Conservation (phyloP, 2,329 filamentous ascomycete species). For the Neonectria hederae region DNA sequence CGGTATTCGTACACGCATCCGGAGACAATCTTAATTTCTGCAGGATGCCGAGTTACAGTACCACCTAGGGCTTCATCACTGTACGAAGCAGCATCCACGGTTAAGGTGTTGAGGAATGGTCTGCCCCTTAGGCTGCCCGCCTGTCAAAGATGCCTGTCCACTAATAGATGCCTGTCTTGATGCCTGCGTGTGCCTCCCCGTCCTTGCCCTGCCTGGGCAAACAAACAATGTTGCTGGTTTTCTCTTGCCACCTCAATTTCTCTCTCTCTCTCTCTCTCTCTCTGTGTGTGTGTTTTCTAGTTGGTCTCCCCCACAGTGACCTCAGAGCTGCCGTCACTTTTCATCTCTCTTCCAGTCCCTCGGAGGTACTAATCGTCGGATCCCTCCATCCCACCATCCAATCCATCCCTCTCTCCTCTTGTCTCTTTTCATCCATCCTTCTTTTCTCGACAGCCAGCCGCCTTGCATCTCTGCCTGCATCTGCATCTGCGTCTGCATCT, state of each 20-base stretch:
- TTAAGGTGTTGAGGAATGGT: no score
- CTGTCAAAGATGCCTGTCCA: not conserved
- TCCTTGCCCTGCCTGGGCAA: not conserved
- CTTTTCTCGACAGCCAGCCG: not conserved
- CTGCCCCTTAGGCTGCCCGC: not conserved
- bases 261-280: not conserved
- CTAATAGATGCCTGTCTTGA: not conserved
- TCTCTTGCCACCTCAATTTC: conserved; percentile 11
- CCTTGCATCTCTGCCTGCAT: not conserved
- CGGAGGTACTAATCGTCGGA: conserved; percentile 2
- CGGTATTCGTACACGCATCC: not conserved
- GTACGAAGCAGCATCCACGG: no score
- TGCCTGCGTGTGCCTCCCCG: not conserved
- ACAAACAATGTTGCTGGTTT: not conserved
- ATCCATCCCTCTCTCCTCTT: conserved; percentile 6
- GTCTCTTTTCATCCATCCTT: conserved; percentile 11
- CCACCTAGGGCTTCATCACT: not conserved
- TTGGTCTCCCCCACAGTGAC: conserved; percentile 26
- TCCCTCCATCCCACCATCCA: conserved; percentile 11
- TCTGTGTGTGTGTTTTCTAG: not conserved
- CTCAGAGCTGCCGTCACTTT: conserved; percentile 19
- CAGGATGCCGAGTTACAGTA: not conserved
- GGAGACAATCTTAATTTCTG: not conserved
- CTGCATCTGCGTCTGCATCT: not conserved
- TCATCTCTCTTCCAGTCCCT: conserved; percentile 1